Evolutionary conservation across 768 basidiomycete species (phyloP), one percentile per base, ranked within the genome.

Genomic region (Suillus subalutaceus): DNA sequence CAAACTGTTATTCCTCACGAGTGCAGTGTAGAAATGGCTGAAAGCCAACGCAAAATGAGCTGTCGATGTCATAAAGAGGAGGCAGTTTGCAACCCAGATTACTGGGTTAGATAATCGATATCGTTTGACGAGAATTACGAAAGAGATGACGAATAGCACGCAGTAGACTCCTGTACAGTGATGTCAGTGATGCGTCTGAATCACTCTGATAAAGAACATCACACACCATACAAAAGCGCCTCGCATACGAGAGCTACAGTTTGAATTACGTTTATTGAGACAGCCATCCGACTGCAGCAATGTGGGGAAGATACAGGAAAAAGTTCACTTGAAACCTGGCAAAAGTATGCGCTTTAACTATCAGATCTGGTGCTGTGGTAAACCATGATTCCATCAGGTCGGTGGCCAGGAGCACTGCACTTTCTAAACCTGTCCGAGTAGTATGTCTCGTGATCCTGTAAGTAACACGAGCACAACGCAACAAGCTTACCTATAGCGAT

Each of bases 201-300:
- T 35, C 6, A 35, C 35, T 35, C 6, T 5, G 35, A 35, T 4
- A 35, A 35, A 35, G 35, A 35, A 35, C 35, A 35, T 46, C 7
- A 43, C 72, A 35, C 20, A 76, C 75, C 74, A 56, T 72, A 76
- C 8, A 75, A 58, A 32, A 74, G 55, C 4, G 70, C 69, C 61
- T 76, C 75, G 56, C 67, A 72, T 35, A 48, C 74, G n/a, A 72
- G 68, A 35, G 74, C 75, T 12, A 60, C 10, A 43, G 18, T 40
- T 60, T 12, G 3, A 30, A 26, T 7, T 10, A 30, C 16, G 30
- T 41, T 41, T 18, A 30, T 18, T 30, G 59, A 60, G 26, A 35
- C 35, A 35, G 35, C 35, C 35, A 35, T 35, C 35, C 35, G 35
- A 35, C 35, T 35, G 35, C 35, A 35, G 35, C 35, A 35, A 6